Evolutionary conservation across 192 early-diverging fungal genomes (phyloP).

Genomic region (Entophlyctis helioformis): DNA sequence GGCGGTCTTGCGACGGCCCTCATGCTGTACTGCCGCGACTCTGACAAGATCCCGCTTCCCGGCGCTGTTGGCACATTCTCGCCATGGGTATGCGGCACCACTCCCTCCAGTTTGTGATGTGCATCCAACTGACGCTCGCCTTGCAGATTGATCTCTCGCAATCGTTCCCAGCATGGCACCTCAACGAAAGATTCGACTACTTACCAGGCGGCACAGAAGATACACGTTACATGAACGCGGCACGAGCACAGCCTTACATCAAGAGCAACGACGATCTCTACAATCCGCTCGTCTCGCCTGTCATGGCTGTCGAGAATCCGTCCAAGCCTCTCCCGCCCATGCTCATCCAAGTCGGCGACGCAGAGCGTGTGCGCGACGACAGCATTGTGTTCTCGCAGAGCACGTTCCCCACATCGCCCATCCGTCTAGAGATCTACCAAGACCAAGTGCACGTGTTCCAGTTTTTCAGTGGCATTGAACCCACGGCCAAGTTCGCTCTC

Average conservation of each 20-base stretch:
- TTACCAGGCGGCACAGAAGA: constrained; percentile 19
- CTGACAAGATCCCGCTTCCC: constrained; percentile 18
- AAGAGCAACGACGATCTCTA: constrained; percentile 11
- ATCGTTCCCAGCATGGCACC: constrained; percentile 17
- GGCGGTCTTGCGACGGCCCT: constrained; percentile 36
- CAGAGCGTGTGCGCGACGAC: constrained; percentile 39
- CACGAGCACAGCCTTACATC: constrained; percentile 17
- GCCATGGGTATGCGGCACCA: constrained; percentile 38
- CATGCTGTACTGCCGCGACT: constrained; percentile 22
- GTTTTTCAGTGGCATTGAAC: constrained; percentile 15
- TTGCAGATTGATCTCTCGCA: constrained; percentile 20
- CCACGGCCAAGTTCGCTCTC: constrained; percentile 3
- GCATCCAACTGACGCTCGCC: too few species aligned
- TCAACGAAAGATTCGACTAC: constrained; percentile 11
- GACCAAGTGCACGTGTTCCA: constrained; percentile 30
- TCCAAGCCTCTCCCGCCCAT: constrained; percentile 20
- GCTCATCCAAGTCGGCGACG: constrained; percentile 31
- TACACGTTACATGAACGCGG: constrained; percentile 8
- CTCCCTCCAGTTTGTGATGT: too few species aligned
- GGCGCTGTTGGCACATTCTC: constrained; percentile 41
- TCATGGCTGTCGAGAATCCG: constrained; percentile 20
- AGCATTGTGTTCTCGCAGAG: constrained; percentile 13
- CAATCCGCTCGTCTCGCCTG: constrained; percentile 28
- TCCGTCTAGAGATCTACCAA: constrained; percentile 33
- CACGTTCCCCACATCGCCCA: constrained; percentile 10